These are phyloP conservation scores for Eimeria mitis DNA, from an alignment of 169 alveolate genomes.

Conservation along the genomic window DNA sequence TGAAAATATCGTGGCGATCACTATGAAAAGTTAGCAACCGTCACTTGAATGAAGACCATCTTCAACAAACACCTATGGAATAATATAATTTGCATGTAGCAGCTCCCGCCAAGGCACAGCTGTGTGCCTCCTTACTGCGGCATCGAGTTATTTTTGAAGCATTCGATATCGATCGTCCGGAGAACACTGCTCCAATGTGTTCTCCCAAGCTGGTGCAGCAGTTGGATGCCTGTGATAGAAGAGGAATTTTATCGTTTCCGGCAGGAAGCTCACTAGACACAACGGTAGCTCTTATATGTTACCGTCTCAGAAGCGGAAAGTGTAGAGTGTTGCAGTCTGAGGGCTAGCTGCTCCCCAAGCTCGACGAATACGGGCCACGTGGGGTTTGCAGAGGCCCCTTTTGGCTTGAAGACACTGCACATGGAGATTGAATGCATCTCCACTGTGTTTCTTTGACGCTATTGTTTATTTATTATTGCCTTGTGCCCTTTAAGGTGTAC, in stretches of 20 bases:
- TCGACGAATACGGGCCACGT: neutral
- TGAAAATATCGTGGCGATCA: neutral
- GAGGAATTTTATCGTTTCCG: neutral
- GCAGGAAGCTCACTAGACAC: neutral
- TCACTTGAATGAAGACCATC: neutral
- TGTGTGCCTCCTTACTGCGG: neutral
- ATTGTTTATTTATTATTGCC: neutral
- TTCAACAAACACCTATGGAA: neutral
- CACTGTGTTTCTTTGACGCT: neutral
- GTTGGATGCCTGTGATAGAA: conserved; percentile 3
- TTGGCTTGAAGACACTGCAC: neutral
- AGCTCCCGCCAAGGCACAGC: conserved; percentile 2
- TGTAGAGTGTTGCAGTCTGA: neutral
- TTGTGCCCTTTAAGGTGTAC: neutral
- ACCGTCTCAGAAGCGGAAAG: neutral
- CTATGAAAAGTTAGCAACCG: neutral
- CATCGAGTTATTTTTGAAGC: neutral
- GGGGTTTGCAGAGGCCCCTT: neutral
- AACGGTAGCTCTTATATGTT: neutral
- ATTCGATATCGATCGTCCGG: neutral
- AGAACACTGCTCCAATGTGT: neutral
- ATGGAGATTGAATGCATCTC: neutral
- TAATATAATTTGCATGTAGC: neutral
- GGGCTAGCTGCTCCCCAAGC: neutral
- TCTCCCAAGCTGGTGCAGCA: neutral